Evolutionary conservation across 352 stramenopile genomes (phyloP).

Genomic region (Blastocystis sp.): DNA sequence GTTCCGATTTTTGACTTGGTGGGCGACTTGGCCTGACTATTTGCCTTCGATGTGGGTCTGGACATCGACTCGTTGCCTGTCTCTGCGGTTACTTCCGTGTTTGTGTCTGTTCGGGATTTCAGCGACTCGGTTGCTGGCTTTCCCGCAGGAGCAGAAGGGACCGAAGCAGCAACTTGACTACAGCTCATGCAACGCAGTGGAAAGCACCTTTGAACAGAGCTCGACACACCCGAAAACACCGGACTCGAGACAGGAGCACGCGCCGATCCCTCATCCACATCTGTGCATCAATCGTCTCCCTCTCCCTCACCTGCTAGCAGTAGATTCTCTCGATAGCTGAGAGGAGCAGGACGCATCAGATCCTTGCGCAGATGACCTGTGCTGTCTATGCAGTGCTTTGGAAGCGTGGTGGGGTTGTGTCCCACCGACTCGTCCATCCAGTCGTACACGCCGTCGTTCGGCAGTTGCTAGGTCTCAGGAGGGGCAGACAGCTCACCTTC

Average conservation of each 20-base stretch:
- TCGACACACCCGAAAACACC: background rate
- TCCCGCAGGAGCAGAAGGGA: background rate
- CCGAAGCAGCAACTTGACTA: background rate
- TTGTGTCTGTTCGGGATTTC: background rate
- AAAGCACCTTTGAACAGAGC: background rate
- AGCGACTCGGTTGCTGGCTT: background rate
- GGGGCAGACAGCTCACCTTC: conserved; percentile 9
- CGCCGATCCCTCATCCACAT: background rate
- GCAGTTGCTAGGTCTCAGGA: conserved; percentile 12
- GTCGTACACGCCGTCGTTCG: conserved; percentile 52
- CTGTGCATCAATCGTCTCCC: background rate
- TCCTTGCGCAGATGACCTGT: background rate
- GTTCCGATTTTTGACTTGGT: background rate
- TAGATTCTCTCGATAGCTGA: background rate
- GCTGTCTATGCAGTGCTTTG: conserved; percentile 9
- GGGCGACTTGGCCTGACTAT: too few relatives aligned
- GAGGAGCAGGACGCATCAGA: conserved; percentile 12
- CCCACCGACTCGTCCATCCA: conserved; percentile 56
- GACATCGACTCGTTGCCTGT: background rate
- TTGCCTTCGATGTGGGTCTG: background rate
- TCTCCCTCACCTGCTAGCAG: background rate
- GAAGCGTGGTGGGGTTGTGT: conserved; percentile 33
- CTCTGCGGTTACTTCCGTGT: background rate
- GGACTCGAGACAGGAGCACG: background rate
- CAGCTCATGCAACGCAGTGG: background rate